Evolutionary conservation across 2,329 filamentous ascomycete genomes (phyloP), one percentile per base, ranked within the genome.

Genomic region (Microcyclospora tardicrescens): DNA sequence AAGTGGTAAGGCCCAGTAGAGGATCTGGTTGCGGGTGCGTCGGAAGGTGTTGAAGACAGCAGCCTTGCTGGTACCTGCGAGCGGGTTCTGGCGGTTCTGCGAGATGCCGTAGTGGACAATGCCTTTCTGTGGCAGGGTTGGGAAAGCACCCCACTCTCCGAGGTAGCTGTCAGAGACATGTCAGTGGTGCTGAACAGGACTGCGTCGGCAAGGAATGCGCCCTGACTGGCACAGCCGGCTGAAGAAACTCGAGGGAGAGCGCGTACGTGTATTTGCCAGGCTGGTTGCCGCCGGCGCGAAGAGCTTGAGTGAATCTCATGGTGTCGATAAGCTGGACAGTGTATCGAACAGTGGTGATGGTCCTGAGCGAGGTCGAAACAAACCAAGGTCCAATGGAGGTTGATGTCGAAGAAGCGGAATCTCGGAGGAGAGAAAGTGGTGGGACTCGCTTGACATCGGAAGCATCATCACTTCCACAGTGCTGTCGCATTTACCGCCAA

Each of bases 31-130:
- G 62, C 78, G 79, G 67, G 81, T 83, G 57, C 91, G 79, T 64
- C 91, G 80, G 75, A 82, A 93, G 55, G 77, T 80, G 76, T 98
- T 98, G 80, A 96, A 96, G 70, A 96, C 67, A 58, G 87, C 89
- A 51, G 80, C 82, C 64, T 89, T 68, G 49, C 73, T 64, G 43
- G 80, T 70, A 55, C 84, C 84, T 48, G 85, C 85, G 51, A 93
- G 73, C 47, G 86, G 83, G 58, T 83, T 79, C 71, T 94, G 89
- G 61, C 83, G 81, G 75, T 98, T 96, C 51, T 81, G 67, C 53
- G 84, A 80, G 52, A 98, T 61, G 50, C 79, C 73, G 68, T 93
- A 96, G 56, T 70, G 69, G 40, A 69, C 66, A 43, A 80, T 66
- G 55, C 75, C 75, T 57, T 75, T 75, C 58, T 79, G 75, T 29